These are phyloP conservation scores for Backusella westeae DNA, from an alignment of 192 early-diverging fungal genomes.

Conservation along the genomic window DNA sequence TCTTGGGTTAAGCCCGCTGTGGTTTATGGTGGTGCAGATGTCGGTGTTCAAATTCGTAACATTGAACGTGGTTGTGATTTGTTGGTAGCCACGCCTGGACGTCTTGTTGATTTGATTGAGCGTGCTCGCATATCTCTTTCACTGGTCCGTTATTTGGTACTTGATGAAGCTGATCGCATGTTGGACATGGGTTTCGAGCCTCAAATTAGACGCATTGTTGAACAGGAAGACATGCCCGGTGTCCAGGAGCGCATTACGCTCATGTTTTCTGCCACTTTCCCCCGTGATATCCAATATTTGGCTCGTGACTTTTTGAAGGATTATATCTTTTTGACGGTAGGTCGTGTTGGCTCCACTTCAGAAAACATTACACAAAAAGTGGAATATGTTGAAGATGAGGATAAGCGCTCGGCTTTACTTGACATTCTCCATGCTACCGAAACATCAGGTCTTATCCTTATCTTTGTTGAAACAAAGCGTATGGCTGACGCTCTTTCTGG, in stretches of 20 bases:
- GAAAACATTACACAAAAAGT: constrained; percentile 96
- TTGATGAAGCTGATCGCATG: constrained; percentile 98
- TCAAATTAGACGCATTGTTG: constrained; percentile 89
- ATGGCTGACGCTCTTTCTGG: constrained; percentile 90
- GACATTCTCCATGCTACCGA: constrained; percentile 72
- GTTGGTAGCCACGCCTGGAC: constrained; percentile 95
- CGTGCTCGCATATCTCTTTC: constrained; percentile 76
- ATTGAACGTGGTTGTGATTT: constrained; percentile 94
- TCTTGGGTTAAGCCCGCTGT: constrained; percentile 94
- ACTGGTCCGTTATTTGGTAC: constrained; percentile 79
- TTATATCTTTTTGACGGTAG: constrained; percentile 88
- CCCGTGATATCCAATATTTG: constrained; percentile 84
- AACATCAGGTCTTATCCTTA: constrained; percentile 74
- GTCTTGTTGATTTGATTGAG: constrained; percentile 93
- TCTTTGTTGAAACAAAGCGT: constrained; percentile 98
- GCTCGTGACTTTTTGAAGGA: constrained; percentile 81
- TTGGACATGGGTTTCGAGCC: constrained; percentile 95
- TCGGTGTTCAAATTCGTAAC: constrained; percentile 82
- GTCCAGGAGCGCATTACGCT: constrained; percentile 80
- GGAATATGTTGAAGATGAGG: constrained; percentile 92
- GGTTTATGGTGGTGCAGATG: constrained; percentile 95
- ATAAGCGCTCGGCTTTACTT: constrained; percentile 89
- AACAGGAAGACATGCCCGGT: constrained; percentile 69
- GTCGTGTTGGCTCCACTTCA: constrained; percentile 93
- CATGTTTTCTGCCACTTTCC: constrained; percentile 98